Evolutionary conservation across 495 filamentous ascomycete genomes (phyloP), one percentile per base, ranked within the genome.

Genomic region (Chaetomidium leptoderma): DNA sequence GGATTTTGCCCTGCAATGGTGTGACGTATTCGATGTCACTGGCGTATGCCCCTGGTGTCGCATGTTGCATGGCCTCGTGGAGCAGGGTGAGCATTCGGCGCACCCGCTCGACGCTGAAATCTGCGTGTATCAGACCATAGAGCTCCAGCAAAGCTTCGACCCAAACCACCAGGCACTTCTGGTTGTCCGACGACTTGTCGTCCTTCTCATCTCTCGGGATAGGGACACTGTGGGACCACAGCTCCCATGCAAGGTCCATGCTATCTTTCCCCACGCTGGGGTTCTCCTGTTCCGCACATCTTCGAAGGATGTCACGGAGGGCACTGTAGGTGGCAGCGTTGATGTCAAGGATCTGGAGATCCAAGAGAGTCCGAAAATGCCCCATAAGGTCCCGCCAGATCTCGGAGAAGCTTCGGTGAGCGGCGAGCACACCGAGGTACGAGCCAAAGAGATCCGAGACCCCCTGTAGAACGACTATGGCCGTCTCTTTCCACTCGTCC

Each of bases 1-100:
- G 71, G 16, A 92, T 84, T 61, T 86, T 77, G 11, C 71, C 80
- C 66, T 98, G 93, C 8, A 98, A 69, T 9, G 83, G 79, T 1
- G 91, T 96, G 57, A 88, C 78, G 55, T 83, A 84, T 50, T 96
- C 92, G n/a, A 91, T 76, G 72, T 97, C 93, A 33, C 83, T 83
- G 33, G 88, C 85, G 65, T 96, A 96, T 16, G 81, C 74, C 2
- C 86, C 81, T n/a, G 82, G 81, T 24, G 89, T 84, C 5, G 91
- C 80, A 42, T 75, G 69, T 39, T 78, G 70, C 67, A 81, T 76
- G 23, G 78, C 75, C 37, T 81, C 72, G 16, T 74, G 74, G 10
- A 93, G 66, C 73, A 87, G 74, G 72, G 79, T 62, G 74, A 83
- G 64, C 86, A 91, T 72, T 70, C 72, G 66, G 70, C 78, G 75